These are phyloP conservation scores for Melocanna baccifera DNA, from an alignment of 176 grass and related monocot genomes.

Conservation along the genomic window DNA sequence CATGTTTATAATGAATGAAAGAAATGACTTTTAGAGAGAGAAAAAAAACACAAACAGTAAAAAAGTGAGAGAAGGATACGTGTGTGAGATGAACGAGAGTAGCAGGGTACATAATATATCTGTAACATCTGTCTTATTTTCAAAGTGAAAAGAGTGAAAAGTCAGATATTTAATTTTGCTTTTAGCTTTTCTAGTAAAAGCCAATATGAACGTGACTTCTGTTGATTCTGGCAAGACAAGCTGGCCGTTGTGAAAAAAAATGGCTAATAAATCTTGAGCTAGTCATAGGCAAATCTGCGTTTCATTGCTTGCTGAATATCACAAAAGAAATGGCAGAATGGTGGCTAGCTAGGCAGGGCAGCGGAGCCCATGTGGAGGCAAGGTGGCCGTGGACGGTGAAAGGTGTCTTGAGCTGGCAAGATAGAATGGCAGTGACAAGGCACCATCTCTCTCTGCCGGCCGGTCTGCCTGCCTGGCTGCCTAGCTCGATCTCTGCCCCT, in stretches of 20 bases:
- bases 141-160: no score
- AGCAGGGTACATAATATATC: no score
- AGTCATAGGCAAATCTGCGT: neutral
- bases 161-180: no score
- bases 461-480: neutral
- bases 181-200: no score
- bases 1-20: no score
- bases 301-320: neutral
- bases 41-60: no score
- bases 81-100: no score
- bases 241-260: neutral
- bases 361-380: slow-evolving; percentile 15
- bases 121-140: no score
- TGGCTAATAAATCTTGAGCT: neutral
- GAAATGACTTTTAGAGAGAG: no score
- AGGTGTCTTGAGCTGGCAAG: slow-evolving; percentile 21
- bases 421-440: slow-evolving; percentile 22
- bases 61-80: no score
- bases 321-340: slow-evolving; percentile 1
- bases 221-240: neutral
- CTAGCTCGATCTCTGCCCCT: neutral
- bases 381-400: neutral
- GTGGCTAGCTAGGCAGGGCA: neutral
- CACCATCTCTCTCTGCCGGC: neutral
- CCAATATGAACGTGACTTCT: no score